Conservation (phyloP, 176 grass and related monocot species). For the Paspalum notatum region DNA sequence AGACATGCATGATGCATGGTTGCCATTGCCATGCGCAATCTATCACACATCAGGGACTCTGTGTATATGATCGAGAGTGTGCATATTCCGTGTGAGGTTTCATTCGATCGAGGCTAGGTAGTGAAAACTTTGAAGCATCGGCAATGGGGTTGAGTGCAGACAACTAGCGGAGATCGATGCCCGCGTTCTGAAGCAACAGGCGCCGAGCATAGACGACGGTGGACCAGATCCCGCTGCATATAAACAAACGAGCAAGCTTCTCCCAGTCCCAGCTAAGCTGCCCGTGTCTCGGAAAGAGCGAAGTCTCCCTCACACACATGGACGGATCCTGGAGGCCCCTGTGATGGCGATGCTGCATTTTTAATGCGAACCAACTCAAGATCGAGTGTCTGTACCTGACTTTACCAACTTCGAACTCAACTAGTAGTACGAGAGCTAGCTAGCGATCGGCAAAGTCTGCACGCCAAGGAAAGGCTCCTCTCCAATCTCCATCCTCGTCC, state of each 20-base stretch:
- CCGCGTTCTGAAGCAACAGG: conserved; percentile 62
- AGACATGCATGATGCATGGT: neutral
- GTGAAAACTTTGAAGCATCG: conserved; percentile 47
- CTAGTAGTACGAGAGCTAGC: conserved; percentile 1
- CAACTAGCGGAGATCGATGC: conserved; percentile 21
- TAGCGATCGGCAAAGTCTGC: conserved; percentile 42
- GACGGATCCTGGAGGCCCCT: neutral
- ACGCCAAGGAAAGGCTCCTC: conserved; percentile 70
- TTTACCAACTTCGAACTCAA: conserved; percentile 52
- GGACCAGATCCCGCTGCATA: conserved; percentile 63
- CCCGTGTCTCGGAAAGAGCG: neutral
- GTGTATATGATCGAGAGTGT: neutral
- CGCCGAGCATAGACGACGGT: conserved; percentile 12
- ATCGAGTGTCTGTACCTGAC: conserved; percentile 6
- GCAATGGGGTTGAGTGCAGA: conserved; percentile 56
- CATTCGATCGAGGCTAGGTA: conserved; percentile 7
- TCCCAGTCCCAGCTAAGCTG: neutral
- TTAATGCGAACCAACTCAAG: conserved; percentile 31
- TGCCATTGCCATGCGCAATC: neutral
- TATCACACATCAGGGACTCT: neutral
- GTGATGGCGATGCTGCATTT: conserved; percentile 25
- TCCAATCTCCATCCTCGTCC: neutral
- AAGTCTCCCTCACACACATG: conserved; percentile 20
- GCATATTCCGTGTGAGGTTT: conserved; percentile 31
- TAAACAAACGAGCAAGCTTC: conserved; percentile 11